A percentile compares a stretch with the other conserved stretches of the same genome.
phyloP scores from a whole-genome alignment of 2,329 filamentous ascomycete genomes.

The Tolypocladium capitatum region DNA sequence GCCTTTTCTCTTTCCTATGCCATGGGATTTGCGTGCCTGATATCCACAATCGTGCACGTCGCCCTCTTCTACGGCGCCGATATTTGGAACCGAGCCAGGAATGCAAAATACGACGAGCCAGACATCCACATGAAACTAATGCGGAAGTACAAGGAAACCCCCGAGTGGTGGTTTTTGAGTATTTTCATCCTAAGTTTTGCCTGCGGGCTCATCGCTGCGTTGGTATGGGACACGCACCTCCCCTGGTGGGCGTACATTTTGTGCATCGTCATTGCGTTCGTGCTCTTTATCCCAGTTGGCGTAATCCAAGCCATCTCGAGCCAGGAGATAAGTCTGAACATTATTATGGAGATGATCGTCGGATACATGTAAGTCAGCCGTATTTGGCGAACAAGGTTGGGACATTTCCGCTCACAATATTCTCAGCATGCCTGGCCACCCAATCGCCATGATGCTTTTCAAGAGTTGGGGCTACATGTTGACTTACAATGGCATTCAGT shows the following conservation, averaged over 20 bases:
- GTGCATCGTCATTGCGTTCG: constrained; percentile 24
- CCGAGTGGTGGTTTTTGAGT: constrained; percentile 41
- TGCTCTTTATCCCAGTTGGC: constrained; percentile 28
- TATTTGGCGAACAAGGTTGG: no score
- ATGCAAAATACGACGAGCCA: constrained; percentile 24
- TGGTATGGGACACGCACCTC: constrained; percentile 24
- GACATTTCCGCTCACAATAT: no score
- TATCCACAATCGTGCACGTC: constrained; percentile 38
- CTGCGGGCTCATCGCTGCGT: constrained; percentile 25
- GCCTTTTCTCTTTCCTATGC: constrained; percentile 43
- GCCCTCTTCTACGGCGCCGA: constrained; percentile 38
- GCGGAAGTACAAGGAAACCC: constrained; percentile 39
- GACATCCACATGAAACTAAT: constrained; percentile 43
- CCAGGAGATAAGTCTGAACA: constrained; percentile 32
- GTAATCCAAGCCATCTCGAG: constrained; percentile 36
- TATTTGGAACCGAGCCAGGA: constrained; percentile 21
- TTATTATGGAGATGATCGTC: constrained; percentile 34
- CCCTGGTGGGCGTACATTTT: constrained; percentile 29
- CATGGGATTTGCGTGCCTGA: constrained; percentile 41
- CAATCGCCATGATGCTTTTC: constrained; percentile 35
- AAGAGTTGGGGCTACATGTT: constrained; percentile 34
- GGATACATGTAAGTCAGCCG: constrained; percentile 38
- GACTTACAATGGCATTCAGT: constrained; percentile 30
- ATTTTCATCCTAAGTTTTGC: constrained; percentile 33
- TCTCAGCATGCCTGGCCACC: constrained; percentile 30